Conservation (phyloP, 2,329 filamentous ascomycete species). For the Mycosphaerelloides madeirae region DNA sequence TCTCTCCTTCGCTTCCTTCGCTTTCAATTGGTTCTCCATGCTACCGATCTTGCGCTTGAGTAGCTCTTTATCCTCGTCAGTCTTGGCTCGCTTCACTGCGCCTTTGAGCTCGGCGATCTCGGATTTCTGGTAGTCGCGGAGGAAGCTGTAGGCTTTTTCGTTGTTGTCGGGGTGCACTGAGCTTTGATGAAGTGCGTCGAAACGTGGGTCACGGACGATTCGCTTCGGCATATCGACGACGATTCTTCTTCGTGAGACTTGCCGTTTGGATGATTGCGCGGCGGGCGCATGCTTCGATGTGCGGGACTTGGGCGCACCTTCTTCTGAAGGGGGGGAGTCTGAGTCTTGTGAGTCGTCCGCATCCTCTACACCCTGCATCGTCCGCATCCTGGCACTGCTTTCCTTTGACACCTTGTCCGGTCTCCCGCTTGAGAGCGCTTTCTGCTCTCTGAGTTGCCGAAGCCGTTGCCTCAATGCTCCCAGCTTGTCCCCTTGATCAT, state of each 20-base stretch:
- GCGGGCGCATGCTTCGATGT: constrained; percentile 84
- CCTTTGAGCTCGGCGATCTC: constrained; percentile 73
- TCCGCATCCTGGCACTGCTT: constrained; percentile 14
- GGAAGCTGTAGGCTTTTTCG: constrained; percentile 75
- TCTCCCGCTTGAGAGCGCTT: constrained; percentile 19
- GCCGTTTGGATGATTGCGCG: constrained; percentile 74
- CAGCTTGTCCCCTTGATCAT: constrained; percentile 44
- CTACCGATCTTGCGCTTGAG: constrained; percentile 70
- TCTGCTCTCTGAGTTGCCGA: constrained; percentile 40
- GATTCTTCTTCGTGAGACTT: constrained; percentile 74
- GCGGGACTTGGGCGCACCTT: constrained; percentile 41
- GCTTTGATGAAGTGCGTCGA: constrained; percentile 61
- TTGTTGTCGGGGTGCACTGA: constrained; percentile 42
- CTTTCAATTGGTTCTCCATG: constrained; percentile 72
- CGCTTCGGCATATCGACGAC: constrained; percentile 61
- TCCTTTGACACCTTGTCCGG: constrained; percentile 4
- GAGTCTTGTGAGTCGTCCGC: constrained; percentile 26
- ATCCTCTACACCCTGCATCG: constrained; percentile 20
- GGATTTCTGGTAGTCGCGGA: constrained; percentile 77
- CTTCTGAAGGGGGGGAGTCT: constrained; percentile 39
- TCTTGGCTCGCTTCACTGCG: constrained; percentile 64
- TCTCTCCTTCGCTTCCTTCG: constrained; percentile 64
- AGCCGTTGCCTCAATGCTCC: constrained; percentile 42
- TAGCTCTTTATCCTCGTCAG: constrained; percentile 59
- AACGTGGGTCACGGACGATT: constrained; percentile 74